Percentiles rank a stretch among this genome's conserved stretches.
These are phyloP conservation scores for Blastocystis sp. DNA, from an alignment of 352 stramenopile species.

Conservation along the genomic window DNA sequence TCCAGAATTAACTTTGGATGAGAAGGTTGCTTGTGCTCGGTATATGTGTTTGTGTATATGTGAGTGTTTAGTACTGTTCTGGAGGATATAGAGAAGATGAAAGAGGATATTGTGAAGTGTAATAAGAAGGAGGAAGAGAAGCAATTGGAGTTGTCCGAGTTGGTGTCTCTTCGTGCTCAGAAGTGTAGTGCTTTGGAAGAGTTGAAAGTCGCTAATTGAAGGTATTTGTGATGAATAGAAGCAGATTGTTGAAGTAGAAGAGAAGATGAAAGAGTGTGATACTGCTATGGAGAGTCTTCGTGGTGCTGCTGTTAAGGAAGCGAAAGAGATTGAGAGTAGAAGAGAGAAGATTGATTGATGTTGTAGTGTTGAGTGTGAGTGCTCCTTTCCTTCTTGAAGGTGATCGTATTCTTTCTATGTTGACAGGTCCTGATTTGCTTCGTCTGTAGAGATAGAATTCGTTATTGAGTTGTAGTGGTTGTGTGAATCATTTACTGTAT, in stretches of 20 bases:
- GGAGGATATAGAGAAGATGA: slow-evolving; percentile 1
- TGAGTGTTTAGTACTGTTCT: neutral
- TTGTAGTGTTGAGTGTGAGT: neutral
- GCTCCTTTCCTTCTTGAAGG: slow-evolving; percentile 22
- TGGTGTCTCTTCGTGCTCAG: neutral
- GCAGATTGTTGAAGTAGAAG: neutral
- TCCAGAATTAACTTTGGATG: neutral
- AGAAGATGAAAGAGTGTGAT: neutral
- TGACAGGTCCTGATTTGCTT: neutral
- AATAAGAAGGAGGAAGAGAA: neutral
- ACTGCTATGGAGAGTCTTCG: neutral
- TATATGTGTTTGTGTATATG: neutral
- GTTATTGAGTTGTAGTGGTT: neutral
- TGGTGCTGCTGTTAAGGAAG: neutral
- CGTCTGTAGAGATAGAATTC: neutral
- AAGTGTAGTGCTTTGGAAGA: neutral
- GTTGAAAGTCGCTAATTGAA: neutral
- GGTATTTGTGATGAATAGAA: neutral
- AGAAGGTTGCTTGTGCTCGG: neutral
- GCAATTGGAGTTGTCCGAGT: neutral
- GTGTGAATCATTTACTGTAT: slow-evolving; percentile 2
- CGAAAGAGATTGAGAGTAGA: neutral
- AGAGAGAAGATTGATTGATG: neutral
- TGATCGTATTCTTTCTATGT: slow-evolving; percentile 2
- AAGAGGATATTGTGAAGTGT: neutral